Evolutionary conservation across 108 stramenopile genomes (phyloP).

Genomic region (Poteriospumella lacustris): DNA sequence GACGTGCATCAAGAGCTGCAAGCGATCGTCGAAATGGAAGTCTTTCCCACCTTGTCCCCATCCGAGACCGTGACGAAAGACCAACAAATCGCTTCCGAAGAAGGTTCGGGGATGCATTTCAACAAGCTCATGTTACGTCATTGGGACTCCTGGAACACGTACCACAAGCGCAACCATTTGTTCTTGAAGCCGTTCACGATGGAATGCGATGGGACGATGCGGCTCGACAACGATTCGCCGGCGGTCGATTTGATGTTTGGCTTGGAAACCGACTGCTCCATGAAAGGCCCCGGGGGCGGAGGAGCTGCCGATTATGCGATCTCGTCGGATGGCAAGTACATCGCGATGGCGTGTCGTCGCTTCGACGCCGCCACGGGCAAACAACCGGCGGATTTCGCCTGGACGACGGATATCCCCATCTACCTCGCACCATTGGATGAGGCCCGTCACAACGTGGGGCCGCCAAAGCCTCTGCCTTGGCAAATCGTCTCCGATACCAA

Average conservation of each 20-base stretch:
- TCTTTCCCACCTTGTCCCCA: too few relatives aligned
- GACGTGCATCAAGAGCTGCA: too few relatives aligned
- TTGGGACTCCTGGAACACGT: neutral
- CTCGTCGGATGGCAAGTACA: neutral
- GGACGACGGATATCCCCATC: slow-evolving; percentile 10
- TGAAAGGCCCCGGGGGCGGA: neutral
- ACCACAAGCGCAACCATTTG: neutral
- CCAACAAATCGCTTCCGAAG: too few relatives aligned
- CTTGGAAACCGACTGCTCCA: neutral
- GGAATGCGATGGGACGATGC: neutral
- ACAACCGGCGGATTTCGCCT: neutral
- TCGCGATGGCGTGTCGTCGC: neutral
- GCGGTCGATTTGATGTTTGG: neutral
- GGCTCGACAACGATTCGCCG: neutral
- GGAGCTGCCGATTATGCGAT: neutral
- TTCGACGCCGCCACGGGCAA: neutral
- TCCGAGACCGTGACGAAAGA: too few relatives aligned
- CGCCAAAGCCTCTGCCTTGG: neutral
- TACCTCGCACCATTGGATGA: neutral
- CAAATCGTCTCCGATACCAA: neutral
- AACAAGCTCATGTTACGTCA: slow-evolving; percentile 1
- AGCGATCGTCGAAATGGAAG: too few relatives aligned
- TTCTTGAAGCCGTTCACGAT: neutral
- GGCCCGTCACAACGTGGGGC: neutral
- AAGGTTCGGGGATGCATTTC: neutral